Evolutionary conservation across 306 rosid genomes (phyloP).

Genomic region (Quillaja saponaria): DNA sequence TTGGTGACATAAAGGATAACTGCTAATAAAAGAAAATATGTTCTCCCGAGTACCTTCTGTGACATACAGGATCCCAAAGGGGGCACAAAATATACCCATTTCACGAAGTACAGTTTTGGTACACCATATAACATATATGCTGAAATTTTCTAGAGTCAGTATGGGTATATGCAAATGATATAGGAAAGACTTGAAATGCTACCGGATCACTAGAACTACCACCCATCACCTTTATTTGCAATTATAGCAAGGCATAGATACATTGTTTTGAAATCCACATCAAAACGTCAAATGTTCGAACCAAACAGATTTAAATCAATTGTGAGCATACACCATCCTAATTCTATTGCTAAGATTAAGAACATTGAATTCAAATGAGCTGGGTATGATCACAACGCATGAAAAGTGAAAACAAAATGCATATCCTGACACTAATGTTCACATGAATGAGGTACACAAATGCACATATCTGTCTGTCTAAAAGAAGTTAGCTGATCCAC

Average conservation of each 20-base stretch:
- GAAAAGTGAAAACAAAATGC: neutral
- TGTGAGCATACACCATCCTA: neutral
- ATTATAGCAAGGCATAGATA: neutral
- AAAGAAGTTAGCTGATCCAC: no score
- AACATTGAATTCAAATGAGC: neutral
- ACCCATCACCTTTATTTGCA: constrained; percentile 12
- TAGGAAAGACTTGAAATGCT: neutral
- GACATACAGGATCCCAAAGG: no score
- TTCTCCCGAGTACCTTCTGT: no score
- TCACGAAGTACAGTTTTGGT: no score
- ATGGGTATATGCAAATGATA: no score
- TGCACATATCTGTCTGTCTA: no score
- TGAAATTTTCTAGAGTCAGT: no score
- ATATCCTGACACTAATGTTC: neutral
- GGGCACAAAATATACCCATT: no score
- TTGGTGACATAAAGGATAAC: no score
- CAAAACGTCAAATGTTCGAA: neutral
- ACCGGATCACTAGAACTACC: constrained; percentile 11
- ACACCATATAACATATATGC: no score
- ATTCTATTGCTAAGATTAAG: neutral
- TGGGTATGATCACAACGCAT: neutral
- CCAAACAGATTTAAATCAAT: constrained; percentile 2
- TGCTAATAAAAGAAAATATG: no score
- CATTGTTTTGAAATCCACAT: constrained; percentile 12
- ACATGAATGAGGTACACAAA: no score